Evolutionary conservation across 305 asterid species (phyloP).

Genomic region (Fraxinus angustifolia): DNA sequence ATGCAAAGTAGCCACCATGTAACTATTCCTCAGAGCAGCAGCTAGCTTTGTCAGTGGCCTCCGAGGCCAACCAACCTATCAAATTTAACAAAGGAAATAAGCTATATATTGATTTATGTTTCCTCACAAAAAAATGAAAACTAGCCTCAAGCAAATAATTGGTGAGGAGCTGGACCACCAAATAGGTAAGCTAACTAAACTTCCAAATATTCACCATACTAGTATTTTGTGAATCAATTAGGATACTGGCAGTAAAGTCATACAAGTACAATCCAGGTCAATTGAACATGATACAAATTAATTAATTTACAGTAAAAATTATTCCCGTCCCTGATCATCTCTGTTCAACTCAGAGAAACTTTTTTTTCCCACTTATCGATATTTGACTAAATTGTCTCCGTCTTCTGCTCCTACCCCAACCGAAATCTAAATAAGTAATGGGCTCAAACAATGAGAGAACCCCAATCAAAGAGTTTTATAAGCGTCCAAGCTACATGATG

Average conservation of each 20-base stretch:
- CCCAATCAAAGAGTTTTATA: background rate
- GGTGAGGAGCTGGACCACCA: background rate
- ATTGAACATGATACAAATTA: background rate
- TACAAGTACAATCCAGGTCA: background rate
- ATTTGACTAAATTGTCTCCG: background rate
- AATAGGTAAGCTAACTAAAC: background rate
- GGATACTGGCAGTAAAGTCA: background rate
- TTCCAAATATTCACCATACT: background rate
- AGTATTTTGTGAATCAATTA: background rate
- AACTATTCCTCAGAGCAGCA: slow-evolving; percentile 88
- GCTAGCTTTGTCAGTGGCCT: slow-evolving; percentile 89
- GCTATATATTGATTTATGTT: background rate
- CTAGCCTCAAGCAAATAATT: background rate
- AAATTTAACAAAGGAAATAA: slow-evolving; percentile 14
- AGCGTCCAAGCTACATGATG: background rate
- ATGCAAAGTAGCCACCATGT: slow-evolving; percentile 85
- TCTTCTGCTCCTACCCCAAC: background rate
- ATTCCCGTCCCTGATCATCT: background rate
- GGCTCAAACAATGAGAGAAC: background rate
- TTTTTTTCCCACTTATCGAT: background rate
- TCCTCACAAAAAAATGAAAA: background rate
- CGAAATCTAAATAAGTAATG: background rate
- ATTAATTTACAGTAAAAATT: background rate
- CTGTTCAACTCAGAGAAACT: background rate
- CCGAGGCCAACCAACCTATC: slow-evolving; percentile 98